Evolutionary conservation across 2,329 filamentous ascomycete genomes (phyloP), one percentile per base, ranked within the genome.

Genomic region (Orbilia brochopaga): DNA sequence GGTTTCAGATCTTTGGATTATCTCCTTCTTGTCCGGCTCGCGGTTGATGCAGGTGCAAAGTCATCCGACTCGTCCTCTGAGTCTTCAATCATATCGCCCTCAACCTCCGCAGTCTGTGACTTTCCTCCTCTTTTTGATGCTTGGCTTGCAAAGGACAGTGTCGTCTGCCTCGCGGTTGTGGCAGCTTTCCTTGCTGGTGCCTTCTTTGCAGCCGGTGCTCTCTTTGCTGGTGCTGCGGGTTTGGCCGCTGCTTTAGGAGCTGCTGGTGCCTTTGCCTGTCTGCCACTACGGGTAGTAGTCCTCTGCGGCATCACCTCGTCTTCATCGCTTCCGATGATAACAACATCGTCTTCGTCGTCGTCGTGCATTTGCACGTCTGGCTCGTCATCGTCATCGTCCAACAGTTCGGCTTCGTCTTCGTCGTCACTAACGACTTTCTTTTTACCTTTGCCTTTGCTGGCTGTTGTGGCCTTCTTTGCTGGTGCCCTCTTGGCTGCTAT

Each of bases 291-390:
- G 6, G 74, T 61, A 11, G 75, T 72, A 37, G 75, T 74, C 40
- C 74, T 76, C 37, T 66, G 69, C 11, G 77, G 74, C 19, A 78
- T 70, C 1, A 78, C 77, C 7, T 82, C 80, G 65, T 85, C 82
- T 51, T 85, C 84, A 40, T 88, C 85, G 8, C 80, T 81, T 30
- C 82, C 80, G 30, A 84, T 83, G 73, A 83, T 80, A 13, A 79
- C 79, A 67, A 83, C 81, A 46, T 85, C 83, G 30, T 83, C 83
- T 13, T 83, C 83, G 15, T 84, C 83, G 19, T 79, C 78, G 37
- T 74, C 69, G 30, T 70, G 60, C 42, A 76, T 60, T 48, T 48
- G 44, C 11, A 48, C 51, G 73, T 69, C 10, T 67, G 77, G 23
- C 4, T 82, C 80, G 27, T 82, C 81, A 35, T 82, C 79, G 2